Evolutionary conservation across 2,329 filamentous ascomycete genomes (phyloP), one percentile per base, ranked within the genome.

Genomic region (Aspergillus ochraceus): DNA sequence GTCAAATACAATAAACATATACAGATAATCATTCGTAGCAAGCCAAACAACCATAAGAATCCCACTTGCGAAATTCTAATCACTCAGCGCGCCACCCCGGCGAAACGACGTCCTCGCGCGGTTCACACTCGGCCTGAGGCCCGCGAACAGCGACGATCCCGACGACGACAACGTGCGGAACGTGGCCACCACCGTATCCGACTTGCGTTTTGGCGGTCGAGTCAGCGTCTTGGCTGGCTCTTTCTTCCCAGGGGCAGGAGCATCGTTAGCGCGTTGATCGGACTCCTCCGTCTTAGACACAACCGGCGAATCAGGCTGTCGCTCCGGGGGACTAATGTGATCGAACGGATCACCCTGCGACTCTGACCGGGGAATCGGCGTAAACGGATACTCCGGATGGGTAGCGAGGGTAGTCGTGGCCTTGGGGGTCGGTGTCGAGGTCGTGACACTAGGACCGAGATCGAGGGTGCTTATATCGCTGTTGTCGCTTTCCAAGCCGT

Each of bases 391-490:
- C 17, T 42, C 36, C 36, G 12, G 36, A n/a, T 42, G 36, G 51
- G 30, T 50, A 19, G 32, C 32, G 12, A 24, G 45, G 36, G 26
- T n/a, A n/a, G n/a, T 54, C 50, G 52, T 46, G 14, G 36, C n/a
- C 30, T n/a, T 39, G 22, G 39, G 14, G 36, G n/a, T 39, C 19
- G 11, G 20, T 11, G 14, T 12, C 22, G 22, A 45, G 36, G 17
- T n/a, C 36, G 36, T 39, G 10, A 67, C 29, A 36, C 64, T 62
- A 0, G 68, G 67, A 1, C 69, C 68, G 1, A 72, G 54, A 52
- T 71, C 70, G 2, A 72, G 61, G 5, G 63, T 42, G 29, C 67
- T 70, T 58, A 71, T 70, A 5, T 71, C 68, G 24, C 65, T 69
- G 17, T 72, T 67, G 36, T 42, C 36, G 36, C 36, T 42, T 42